Evolutionary conservation across 305 asterid genomes (phyloP).

Genomic region (Fraxinus sp.): DNA sequence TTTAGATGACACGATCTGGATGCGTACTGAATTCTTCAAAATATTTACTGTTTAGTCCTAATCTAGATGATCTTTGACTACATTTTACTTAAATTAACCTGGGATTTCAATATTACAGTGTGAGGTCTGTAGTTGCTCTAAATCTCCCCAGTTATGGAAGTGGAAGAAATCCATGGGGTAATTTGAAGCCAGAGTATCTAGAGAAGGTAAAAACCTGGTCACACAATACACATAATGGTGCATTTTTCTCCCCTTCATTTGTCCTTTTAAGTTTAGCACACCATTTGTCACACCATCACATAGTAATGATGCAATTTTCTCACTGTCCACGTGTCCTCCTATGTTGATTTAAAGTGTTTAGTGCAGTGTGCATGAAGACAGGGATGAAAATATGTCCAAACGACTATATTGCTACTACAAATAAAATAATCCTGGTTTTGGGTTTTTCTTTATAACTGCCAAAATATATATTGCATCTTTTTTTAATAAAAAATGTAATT

Average conservation of each 20-base stretch:
- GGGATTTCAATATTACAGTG: conserved; percentile 46
- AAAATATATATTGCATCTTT: neutral
- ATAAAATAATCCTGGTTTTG: neutral
- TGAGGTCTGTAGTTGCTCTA: conserved; percentile 86
- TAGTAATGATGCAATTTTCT: neutral
- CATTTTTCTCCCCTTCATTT: conserved; percentile 9
- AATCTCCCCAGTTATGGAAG: conserved; percentile 98
- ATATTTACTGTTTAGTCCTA: neutral
- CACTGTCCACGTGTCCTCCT: neutral
- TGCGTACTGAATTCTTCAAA: neutral
- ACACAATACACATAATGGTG: neutral
- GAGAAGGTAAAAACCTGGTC: conserved; percentile 63
- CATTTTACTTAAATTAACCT: conserved; percentile 20
- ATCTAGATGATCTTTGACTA: conserved; percentile 10
- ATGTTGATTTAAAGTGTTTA: neutral
- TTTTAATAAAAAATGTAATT: neutral
- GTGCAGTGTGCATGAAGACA: neutral
- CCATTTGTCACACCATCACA: neutral
- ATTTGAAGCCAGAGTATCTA: conserved; percentile 80
- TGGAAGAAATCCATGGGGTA: conserved; percentile 99
- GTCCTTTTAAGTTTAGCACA: conserved; percentile 1
- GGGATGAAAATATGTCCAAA: neutral
- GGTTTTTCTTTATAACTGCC: neutral
- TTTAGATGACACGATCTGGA: neutral
- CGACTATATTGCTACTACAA: neutral